Base-by-base conservation (phyloP, 2,329 filamentous ascomycete species). In the Dothistroma pini region DNA sequence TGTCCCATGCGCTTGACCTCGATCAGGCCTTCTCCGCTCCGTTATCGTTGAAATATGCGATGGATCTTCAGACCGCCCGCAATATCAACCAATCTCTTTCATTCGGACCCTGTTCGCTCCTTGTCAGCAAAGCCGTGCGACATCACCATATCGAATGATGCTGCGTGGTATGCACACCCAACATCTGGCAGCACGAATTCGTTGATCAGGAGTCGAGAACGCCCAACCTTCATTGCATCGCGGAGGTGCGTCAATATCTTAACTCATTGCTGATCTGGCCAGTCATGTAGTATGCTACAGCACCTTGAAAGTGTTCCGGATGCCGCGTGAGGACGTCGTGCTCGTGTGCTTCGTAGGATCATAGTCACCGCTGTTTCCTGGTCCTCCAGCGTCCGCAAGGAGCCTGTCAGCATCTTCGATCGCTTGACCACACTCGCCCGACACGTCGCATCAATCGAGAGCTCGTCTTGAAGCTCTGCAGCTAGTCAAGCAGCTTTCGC, bases 91-190 rank as follows among this genome's bases (percentile, higher is more conserved):
- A 54, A n/a, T 12, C 11, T n/a, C 4, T 16, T 31, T 25, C 51
- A 54, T 21, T 54, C 22, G 8, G 51, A 32, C 29, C 12, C 4
- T 19, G 29, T 54, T 29, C 52, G 11, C 34, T 54, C 52, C 29
- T 34, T 54, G 14, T 16, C 25, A 10, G 19, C 16, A 12, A 34
- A 29, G 11, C 19, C 16, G 16, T 71, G 41, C 75, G 79, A 74
- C 76, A 80, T 77, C 35, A 72, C 67, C 57, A 77, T 66, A 66
- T 80, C 78, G 35, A 77, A 58, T 16, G 35, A 47, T 6, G 62
- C 56, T 29, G 47, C 32, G 21, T 44, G 34, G 25, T 31, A 19
- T 12, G 22, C 22, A 38, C 47, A 47, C 6, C 54, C 54, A 12
- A 34, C 29, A 5, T 58, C 59, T 19, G 58, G 58, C 19, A 62